These are phyloP conservation scores for Magnolia officinalis DNA, from an alignment of 164 flowering plant species.

Conservation along the genomic window DNA sequence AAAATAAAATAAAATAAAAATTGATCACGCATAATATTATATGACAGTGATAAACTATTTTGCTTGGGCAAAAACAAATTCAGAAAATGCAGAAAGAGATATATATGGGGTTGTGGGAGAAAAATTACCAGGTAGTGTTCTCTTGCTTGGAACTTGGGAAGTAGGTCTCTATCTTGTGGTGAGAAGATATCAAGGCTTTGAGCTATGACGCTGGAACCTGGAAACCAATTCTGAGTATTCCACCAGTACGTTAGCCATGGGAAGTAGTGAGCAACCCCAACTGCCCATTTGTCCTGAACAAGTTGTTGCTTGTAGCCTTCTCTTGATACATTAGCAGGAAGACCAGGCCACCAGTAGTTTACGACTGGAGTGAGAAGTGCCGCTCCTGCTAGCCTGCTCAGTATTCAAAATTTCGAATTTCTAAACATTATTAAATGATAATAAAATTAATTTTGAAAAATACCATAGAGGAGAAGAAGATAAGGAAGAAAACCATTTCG, in stretches of 20 bases:
- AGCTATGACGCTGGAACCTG: slow-evolving; percentile 36
- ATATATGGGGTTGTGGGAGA: background rate
- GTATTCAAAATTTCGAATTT: background rate
- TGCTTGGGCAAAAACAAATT: background rate
- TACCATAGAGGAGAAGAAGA: background rate
- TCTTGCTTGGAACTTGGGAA: slow-evolving; percentile 14
- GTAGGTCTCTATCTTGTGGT: slow-evolving; percentile 36
- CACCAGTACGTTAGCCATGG: slow-evolving; percentile 89
- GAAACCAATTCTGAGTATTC: slow-evolving; percentile 80
- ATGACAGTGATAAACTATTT: no score
- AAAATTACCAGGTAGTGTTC: slow-evolving; percentile 19
- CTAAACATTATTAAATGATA: background rate
- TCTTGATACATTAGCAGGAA: slow-evolving; percentile 62
- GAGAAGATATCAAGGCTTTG: slow-evolving; percentile 31
- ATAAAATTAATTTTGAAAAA: no score
- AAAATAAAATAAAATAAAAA: no score
- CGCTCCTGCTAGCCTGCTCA: slow-evolving; percentile 74
- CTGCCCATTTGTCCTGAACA: slow-evolving; percentile 58
- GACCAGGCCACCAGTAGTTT: slow-evolving; percentile 84
- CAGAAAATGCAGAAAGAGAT: background rate
- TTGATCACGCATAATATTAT: no score
- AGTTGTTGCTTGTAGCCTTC: slow-evolving; percentile 45
- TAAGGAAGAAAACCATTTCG: background rate
- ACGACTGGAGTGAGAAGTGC: slow-evolving; percentile 67
- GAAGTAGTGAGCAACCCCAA: slow-evolving; percentile 58